Evolutionary conservation across 169 alveolate genomes (phyloP), one percentile per base, ranked within the genome.

Genomic region (Plasmodium relictum): DNA sequence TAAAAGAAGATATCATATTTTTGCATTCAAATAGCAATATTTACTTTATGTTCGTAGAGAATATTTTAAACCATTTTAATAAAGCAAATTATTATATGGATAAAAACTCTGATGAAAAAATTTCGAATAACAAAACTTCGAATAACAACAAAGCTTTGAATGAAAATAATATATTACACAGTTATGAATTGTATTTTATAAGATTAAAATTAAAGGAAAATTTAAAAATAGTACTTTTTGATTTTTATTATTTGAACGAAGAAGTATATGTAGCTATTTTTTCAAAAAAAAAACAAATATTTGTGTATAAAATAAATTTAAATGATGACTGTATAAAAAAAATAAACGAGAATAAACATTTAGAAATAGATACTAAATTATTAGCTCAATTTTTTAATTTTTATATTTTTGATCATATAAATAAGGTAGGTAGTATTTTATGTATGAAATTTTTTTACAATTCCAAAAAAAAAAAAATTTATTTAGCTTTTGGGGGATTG

Each of bases 381-480:
- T 45, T 83, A 7, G 83, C 85, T 12, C 85, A 83, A 41, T 83
- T 83, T 45, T 24, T 68, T 24, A 83, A 71, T 50, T 83, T 83
- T 39, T 83, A 83, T 44, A 42, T 54, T 39, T 83, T 83, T 31
- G 91, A 83, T 39, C 65, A 83, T 61, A 42, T 83, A 68, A 83
- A 68, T 62, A 83, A 83, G 66, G 63, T 83, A 7, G 91, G 91
- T 10, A 83, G 91, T 45, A 83, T 83, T 71, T 45, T 83, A 48
- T 54, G 65, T 66, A 83, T 83, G 91, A 83, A 83, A 44, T 83
- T 83, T 68, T 83, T 83, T 83, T 83, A 83, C 52, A 68, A 45
- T 50, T 31, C n/a, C 8, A 24, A 20, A 24, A 83, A 83, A 31
- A 8, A 71, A 45, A 68, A 71, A 71, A 68, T 71, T 42, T 68